Evolutionary conservation across 78 protist genomes (phyloP), one percentile per base, ranked within the genome.

Genomic region (Capsaspora owczarzaki): DNA sequence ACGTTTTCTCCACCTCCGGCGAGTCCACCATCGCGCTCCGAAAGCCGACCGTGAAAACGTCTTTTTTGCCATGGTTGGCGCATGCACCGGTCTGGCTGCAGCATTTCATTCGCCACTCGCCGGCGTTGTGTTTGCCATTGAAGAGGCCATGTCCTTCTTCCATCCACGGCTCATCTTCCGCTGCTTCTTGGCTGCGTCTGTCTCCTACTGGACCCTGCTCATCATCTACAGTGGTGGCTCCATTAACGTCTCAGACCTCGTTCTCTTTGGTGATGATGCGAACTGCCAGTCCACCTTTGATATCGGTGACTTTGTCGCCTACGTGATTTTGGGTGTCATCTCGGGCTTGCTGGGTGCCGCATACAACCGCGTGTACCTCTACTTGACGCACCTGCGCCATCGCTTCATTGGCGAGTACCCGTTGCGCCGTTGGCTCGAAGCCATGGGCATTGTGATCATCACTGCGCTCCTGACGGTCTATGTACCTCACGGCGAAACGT

Each of bases 141-240:
- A 56, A 25, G 66, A 56, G 66, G 66, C 66, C 66, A 56, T 56
- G 33, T 56, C 66, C 33, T 56, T 56, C 66, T 56, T 56, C 66
- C 2, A 10, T 29, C 66, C 66, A 2, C 4, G 66, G 35, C 66
- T 56, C n/a, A 29, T 56, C 35, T 56, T 56, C 66, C 12, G 66
- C 33, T 25, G 33, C 33, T 56, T 25, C 66, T 25, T 56, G 66
- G 66, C 66, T 56, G 66, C 66, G 66, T 56, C 4, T 25, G 66
- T 25, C 66, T 25, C 66, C 29, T 56, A 29, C 66, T 25, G 66
- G 66, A 6, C 25, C 35, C 12, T 29, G 4, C 33, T 29, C 10
- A 16, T 56, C 29, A 29, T 56, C 29, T 56, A 56, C 14, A 16
- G 25, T 2, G 66, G 66, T 2, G 25, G 14, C 10, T 10, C 4